Base-by-base conservation (phyloP, 805 yeast genomes). In the Nakazawaea holstii region DNA sequence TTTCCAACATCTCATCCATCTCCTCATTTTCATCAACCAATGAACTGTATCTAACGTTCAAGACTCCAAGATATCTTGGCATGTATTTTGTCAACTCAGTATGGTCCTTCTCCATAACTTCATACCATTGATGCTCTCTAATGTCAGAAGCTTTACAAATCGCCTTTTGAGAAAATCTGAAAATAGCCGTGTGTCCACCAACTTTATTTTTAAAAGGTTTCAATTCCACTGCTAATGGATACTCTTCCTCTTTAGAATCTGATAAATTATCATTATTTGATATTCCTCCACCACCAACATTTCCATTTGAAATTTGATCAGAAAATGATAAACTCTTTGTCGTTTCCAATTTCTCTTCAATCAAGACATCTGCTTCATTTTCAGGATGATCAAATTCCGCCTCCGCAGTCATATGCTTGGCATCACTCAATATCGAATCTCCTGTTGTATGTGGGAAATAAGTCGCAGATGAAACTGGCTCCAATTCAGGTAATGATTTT, bases 171-270 rank as follows among this genome's bases (percentile, higher is more conserved):
- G 95, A 85, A 61, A 94, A 94, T 53, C 92, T 78, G 68, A 92
- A 94, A 32, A 94, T 90, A 1, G 97, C 97, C 0, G 97, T 92
- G 62, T 94, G 99, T 0, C 99, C 99, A 7, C 99, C 99, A 20
- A 94, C 98, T 60, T 87, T 90, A 61, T 94, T 90, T 48, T 84
- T 82, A 66, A 91, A 92, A 1, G 98, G 98, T 46, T 87, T 79
- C 49, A 92, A 67, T 61, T 92, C 97, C 1, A 91, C 96, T 1
- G 96, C 87, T 29, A 89, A 66, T 2, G 90, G 86, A 54, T 72
- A 85, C 36, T 71, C 46, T 32, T 33, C 37, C 11, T 31, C 27
- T 58, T 40, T 62, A 60, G 37, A 66, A 59, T 42, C 43, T 11
- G 35, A 24, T 6, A 58, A 62, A 8, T 57, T 60, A 3, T 54